These are phyloP conservation scores for Quercus wislizeni DNA, from an alignment of 306 rosid genomes.

Conservation along the genomic window DNA sequence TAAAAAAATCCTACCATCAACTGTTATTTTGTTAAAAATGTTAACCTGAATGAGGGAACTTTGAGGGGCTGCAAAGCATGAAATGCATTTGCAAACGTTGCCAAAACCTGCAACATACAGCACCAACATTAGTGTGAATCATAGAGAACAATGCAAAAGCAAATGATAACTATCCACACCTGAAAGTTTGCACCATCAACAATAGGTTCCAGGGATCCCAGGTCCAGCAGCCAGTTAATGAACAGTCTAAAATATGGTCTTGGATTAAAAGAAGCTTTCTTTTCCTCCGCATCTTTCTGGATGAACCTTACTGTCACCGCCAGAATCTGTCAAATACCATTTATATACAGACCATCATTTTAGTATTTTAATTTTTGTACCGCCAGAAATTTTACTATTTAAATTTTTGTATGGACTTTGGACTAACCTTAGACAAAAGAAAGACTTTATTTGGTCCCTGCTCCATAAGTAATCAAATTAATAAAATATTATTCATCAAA, in stretches of 20 bases:
- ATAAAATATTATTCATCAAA: slow-evolving; percentile 8
- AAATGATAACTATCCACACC: slow-evolving; percentile 45
- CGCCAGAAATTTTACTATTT: background rate
- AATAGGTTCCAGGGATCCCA: slow-evolving; percentile 83
- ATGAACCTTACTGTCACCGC: slow-evolving; percentile 71
- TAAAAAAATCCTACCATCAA: slow-evolving; percentile 7
- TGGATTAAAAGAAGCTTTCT: slow-evolving; percentile 76
- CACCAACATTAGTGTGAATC: slow-evolving; percentile 23
- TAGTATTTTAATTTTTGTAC: background rate
- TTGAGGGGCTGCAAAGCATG: slow-evolving; percentile 94
- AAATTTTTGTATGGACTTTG: background rate
- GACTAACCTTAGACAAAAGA: slow-evolving; percentile 75
- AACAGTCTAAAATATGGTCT: slow-evolving; percentile 94
- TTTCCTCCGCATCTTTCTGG: slow-evolving; percentile 86
- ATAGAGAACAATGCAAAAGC: slow-evolving; percentile 1
- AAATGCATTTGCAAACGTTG: slow-evolving; percentile 78
- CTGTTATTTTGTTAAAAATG: background rate
- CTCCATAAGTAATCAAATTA: slow-evolving; percentile 23
- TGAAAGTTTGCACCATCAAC: slow-evolving; percentile 87
- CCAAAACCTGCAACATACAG: slow-evolving; percentile 65
- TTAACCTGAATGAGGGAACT: slow-evolving; percentile 91
- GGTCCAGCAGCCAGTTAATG: slow-evolving; percentile 85
- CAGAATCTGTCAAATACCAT: slow-evolving; percentile 58
- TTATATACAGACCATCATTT: slow-evolving; percentile 17
- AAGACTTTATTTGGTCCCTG: slow-evolving; percentile 76